Base-by-base conservation (phyloP, 148 eudicot species). In the Rhododendron simsii region DNA sequence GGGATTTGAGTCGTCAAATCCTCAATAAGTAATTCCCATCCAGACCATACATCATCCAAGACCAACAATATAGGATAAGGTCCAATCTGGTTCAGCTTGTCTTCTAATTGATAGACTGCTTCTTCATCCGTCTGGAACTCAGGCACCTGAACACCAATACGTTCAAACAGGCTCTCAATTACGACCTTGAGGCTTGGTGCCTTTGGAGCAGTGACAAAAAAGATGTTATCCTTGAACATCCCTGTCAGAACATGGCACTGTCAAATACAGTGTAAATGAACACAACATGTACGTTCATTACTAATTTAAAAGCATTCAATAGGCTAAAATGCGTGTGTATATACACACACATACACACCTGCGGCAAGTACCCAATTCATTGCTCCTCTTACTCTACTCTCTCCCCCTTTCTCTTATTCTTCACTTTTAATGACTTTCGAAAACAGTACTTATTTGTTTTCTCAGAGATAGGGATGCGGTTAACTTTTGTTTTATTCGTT, bases 191-290 rank as follows among this genome's bases (percentile, higher is more conserved):
- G 50, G 84, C 73, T 88, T 16, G 90, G 84, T 47, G 51, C 48
- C 48, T 88, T 79, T 0, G 90, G 78, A 80, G 85, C 85, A 21
- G 88, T 82, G 84, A 88, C 87, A 83, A 90, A 90, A 76, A 86
- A 88, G 80, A 90, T 87, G 28, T 90, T 86, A 50, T 82, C 86
- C 85, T 53, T 51, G 47, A 61, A 90, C 44, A 2, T 81, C n/a
- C 41, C 90, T 90, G 85, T 82, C 9, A 15, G 78, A 76, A 65
- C 57, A 81, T 20, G 14, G 39, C 13, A 30, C 7, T 18, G 18
- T 71, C 39, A 26, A 30, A 71, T 65, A n/a, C 0, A 71, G 5
- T 0, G 71, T 30, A 71, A 28, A 71, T 1, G 2, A 14, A 11
- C 33, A 28, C 35, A 28, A 11, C 0, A 26, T 12, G 3, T 5